These are phyloP conservation scores for Allomyces javanicus DNA, from an alignment of 192 early-diverging fungal genomes.

Conservation along the genomic window DNA sequence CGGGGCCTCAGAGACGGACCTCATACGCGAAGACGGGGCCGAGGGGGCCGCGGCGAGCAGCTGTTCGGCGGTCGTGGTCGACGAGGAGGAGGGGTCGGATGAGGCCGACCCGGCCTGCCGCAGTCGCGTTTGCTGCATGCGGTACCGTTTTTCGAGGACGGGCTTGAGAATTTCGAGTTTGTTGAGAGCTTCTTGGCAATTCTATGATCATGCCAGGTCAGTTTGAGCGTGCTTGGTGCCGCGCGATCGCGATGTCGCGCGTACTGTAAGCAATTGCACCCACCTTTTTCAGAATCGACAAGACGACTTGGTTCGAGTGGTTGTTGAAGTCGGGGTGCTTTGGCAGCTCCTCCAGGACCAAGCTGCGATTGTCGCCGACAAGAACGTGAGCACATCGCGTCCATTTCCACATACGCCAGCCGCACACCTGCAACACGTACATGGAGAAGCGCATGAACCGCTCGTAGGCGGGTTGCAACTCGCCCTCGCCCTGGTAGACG, in stretches of 20 bases:
- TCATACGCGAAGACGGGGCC: too few species aligned
- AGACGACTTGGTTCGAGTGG: slow-evolving; percentile 17
- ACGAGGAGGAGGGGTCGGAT: too few species aligned
- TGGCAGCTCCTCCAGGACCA: slow-evolving; percentile 35
- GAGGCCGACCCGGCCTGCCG: too few species aligned
- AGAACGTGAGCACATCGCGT: neutral
- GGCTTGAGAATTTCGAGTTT: slow-evolving; percentile 35
- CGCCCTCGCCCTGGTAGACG: slow-evolving; percentile 36
- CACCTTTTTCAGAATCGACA: slow-evolving; percentile 12
- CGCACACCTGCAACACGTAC: slow-evolving; percentile 9
- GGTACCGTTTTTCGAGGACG: slow-evolving; percentile 25
- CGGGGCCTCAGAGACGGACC: too few species aligned
- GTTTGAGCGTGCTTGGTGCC: too few species aligned
- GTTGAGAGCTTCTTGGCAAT: slow-evolving; percentile 29
- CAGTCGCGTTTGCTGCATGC: neutral
- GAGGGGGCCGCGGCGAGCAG: too few species aligned
- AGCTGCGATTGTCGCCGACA: slow-evolving; percentile 10
- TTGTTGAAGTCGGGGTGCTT: slow-evolving; percentile 31
- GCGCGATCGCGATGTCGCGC: too few species aligned
- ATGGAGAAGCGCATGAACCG: slow-evolving; percentile 43
- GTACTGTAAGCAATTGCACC: neutral
- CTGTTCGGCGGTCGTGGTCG: too few species aligned
- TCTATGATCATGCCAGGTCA: slow-evolving; percentile 3
- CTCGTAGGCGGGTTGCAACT: slow-evolving; percentile 47
- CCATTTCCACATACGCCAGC: neutral